phyloP scores from a whole-genome alignment of 1,284 basidiomycete genomes.

The Rhodofomes roseus region DNA sequence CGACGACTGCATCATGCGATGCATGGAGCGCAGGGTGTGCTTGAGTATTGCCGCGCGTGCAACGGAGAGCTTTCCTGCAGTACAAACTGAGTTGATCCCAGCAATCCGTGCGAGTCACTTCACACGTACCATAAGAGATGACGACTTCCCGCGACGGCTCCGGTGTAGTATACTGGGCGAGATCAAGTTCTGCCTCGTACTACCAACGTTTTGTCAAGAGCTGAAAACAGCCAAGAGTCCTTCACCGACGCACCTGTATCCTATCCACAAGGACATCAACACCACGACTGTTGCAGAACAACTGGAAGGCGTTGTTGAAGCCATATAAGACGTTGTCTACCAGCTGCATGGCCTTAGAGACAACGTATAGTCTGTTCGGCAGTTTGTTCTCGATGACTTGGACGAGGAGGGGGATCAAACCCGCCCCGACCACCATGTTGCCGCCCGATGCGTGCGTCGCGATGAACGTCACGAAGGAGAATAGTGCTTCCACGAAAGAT shows the following conservation, averaged over 20 bases:
- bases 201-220: constrained; percentile 25
- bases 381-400: constrained; percentile 81
- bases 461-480: constrained; percentile 87
- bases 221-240: constrained; percentile 6
- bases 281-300: constrained; percentile 85
- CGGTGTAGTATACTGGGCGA: constrained; percentile 50
- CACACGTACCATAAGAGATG: constrained; percentile 50
- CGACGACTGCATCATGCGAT: constrained; percentile 95
- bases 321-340: constrained; percentile 93
- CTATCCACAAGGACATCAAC: constrained; percentile 83
- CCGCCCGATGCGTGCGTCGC: constrained; percentile 82
- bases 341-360: constrained; percentile 88
- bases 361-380: constrained; percentile 62
- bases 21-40: constrained; percentile 89
- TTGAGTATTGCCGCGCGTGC: constrained; percentile 77
- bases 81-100: background rate
- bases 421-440: constrained; percentile 96
- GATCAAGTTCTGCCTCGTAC: constrained; percentile 71
- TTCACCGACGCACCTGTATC: constrained; percentile 62
- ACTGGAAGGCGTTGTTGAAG: constrained; percentile 82
- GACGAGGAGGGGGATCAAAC: constrained; percentile 85
- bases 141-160: constrained; percentile 46
- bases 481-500: constrained; percentile 81
- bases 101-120: background rate
- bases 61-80: constrained; percentile 59